These are phyloP conservation scores for Fusarium goolgardi DNA, from an alignment of 2,329 filamentous ascomycete genomes.

Conservation along the genomic window DNA sequence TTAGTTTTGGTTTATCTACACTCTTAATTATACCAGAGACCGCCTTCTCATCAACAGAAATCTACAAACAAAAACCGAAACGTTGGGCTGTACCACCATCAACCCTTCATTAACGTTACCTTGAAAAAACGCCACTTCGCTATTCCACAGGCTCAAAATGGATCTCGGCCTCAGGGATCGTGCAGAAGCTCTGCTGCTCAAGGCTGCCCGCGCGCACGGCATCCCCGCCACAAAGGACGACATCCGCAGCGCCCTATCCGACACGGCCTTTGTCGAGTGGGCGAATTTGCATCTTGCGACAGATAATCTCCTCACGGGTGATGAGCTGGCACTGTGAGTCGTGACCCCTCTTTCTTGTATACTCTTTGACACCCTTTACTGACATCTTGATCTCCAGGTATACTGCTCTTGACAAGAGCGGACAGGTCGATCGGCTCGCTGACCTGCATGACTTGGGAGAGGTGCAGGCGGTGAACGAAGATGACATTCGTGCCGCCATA, in stretches of 20 bases:
- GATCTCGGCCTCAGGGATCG: constrained; percentile 44
- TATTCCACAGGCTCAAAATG: constrained; percentile 50
- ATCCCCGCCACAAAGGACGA: constrained; percentile 52
- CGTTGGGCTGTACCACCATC: constrained; percentile 42
- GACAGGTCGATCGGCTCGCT: constrained; percentile 60
- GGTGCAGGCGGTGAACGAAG: constrained; percentile 65
- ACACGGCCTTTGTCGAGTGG: constrained; percentile 60
- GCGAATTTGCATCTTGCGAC: constrained; percentile 59
- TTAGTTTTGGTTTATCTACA: background rate
- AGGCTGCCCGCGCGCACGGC: constrained; percentile 50
- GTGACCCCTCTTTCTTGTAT: constrained; percentile 8
- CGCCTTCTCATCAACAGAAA: background rate
- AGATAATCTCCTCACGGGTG: constrained; percentile 65
- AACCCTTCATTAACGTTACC: constrained; percentile 27
- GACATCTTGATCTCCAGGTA: constrained; percentile 56
- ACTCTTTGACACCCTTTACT: constrained; percentile 7
- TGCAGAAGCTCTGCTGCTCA: constrained; percentile 51
- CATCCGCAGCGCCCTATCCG: constrained; percentile 53
- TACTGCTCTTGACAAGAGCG: constrained; percentile 60
- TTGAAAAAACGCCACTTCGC: constrained; percentile 50
- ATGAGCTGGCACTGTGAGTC: constrained; percentile 66
- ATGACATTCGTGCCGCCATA: constrained; percentile 70
- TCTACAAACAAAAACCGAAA: constrained; percentile 7
- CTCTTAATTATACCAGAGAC: constrained; percentile 1
- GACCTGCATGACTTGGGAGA: constrained; percentile 59